Evolutionary conservation across 2,329 filamentous ascomycete species (phyloP).

Genomic region (Apiospora aurea): DNA sequence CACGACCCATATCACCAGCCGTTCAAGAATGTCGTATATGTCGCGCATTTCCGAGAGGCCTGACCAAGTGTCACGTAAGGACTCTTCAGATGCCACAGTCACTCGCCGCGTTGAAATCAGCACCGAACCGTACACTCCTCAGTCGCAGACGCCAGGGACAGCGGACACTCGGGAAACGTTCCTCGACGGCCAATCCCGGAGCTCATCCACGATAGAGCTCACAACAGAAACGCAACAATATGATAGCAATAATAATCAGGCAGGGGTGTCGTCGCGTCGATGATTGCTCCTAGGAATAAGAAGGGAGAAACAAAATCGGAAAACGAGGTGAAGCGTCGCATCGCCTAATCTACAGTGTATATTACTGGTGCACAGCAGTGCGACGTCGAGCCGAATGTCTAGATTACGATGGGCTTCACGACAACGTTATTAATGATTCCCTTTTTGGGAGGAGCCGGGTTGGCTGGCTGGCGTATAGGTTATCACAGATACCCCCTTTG

Average conservation of each 20-base stretch:
- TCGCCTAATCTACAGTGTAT: neutral
- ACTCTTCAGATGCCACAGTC: neutral
- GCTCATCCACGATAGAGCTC: neutral
- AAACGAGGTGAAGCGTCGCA: neutral
- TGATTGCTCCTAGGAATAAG: neutral
- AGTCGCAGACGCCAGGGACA: conserved; percentile 30
- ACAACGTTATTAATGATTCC: neutral
- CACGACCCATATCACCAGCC: conserved; percentile 13
- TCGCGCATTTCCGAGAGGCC: conserved; percentile 25
- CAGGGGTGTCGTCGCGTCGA: neutral
- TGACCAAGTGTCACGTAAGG: neutral
- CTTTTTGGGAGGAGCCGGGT: neutral
- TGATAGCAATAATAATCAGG: neutral
- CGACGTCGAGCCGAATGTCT: neutral
- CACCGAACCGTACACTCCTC: conserved; percentile 28
- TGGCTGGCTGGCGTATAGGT: conserved; percentile 8
- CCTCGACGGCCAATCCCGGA: conserved; percentile 10
- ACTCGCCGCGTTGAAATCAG: conserved; percentile 27
- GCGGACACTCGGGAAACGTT: conserved; percentile 35
- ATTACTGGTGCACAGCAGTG: neutral
- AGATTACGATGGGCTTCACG: conserved; percentile 5
- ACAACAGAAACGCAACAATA: neutral
- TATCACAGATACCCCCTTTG: conserved; percentile 13
- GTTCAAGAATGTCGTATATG: conserved; percentile 4
- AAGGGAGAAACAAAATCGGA: neutral